Base-by-base conservation (phyloP, 2,329 filamentous ascomycete species). In the Nectriaceae sp. region DNA sequence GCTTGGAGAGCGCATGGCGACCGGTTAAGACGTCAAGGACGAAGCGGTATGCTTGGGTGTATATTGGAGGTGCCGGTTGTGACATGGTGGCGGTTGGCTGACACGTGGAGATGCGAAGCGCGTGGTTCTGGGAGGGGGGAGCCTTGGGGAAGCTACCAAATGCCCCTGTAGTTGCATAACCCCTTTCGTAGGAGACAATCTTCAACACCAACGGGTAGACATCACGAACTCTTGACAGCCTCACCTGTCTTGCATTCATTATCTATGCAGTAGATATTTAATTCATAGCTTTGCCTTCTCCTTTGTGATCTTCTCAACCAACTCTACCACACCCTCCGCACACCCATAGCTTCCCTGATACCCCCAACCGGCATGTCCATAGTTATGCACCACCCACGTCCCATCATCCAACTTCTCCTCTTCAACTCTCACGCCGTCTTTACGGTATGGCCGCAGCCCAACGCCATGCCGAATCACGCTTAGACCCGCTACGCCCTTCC, bases 381-480 rank as follows among this genome's bases (percentile, higher is more conserved):
- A 92, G 60, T 90, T 88, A 66, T 93, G 89, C 45, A 94, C 85
- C n/a, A 91, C 79, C 68, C 79, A 76, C 3, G 68, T 79, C 3
- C 82, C 77, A 5, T 81, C 84, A 42, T 78, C 72, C 22, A 71
- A 44, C 18, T 55, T 60, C 56, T 73, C 70, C 44, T 63, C 85
- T 70, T 95, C 90, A 13, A 96, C 74, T 48, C 91, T 79, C 18
- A 89, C 83, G 0, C 91, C 91, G 2, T 80, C 86, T 47, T 83
- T 77, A 43, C 92, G 76, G 64, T 86, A 82, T 4, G 92, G 92
- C 49, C 92, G 77, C 60, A 96, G 63, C 0, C 92, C 92, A 13
- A 96, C 91, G 4, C 84, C 88, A 65, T 96, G 91, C 16, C 90
- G 78, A 42, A 96, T 77, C 18, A 96, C 76, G 65, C 86, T 84